phyloP scores from a whole-genome alignment of 2,329 filamentous ascomycete genomes.

The Akanthomyces muscarius region DNA sequence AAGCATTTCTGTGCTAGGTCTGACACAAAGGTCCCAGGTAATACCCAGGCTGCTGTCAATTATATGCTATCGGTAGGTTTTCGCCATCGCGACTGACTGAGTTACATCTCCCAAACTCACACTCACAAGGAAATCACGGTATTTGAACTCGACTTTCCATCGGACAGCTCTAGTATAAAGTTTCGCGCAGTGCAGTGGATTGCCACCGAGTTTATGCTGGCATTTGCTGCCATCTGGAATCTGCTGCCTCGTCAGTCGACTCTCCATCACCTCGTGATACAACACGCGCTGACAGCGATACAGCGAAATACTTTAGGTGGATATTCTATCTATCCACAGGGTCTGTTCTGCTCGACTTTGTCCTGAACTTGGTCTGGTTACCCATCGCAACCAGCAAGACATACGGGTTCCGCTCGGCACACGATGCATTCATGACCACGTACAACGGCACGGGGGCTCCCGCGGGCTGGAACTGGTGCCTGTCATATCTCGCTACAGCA shows the following conservation, averaged over 20 bases:
- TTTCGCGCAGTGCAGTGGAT: constrained; percentile 61
- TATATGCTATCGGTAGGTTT: constrained; percentile 47
- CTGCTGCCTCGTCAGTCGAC: constrained; percentile 45
- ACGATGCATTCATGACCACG: constrained; percentile 57
- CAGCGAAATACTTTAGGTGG: constrained; percentile 42
- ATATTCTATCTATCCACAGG: constrained; percentile 48
- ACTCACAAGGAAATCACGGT: constrained; percentile 51
- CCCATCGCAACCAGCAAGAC: constrained; percentile 53
- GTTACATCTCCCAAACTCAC: not conserved
- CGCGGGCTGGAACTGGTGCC: constrained; percentile 59
- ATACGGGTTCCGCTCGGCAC: constrained; percentile 54
- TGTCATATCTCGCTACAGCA: constrained; percentile 57
- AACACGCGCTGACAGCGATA: not conserved
- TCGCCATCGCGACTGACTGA: not conserved
- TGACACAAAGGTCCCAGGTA: constrained; percentile 29
- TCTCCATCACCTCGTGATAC: constrained; percentile 15
- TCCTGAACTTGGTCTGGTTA: constrained; percentile 58
- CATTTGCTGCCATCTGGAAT: constrained; percentile 46
- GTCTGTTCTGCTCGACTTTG: constrained; percentile 54
- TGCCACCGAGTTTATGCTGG: constrained; percentile 48
- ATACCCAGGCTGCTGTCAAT: constrained; percentile 47
- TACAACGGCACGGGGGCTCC: constrained; percentile 55
- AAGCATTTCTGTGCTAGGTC: not conserved
- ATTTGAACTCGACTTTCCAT: constrained; percentile 52
- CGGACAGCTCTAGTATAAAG: constrained; percentile 48